These are phyloP conservation scores for Margaritispora aquatica DNA, from an alignment of 495 filamentous ascomycete genomes.

Conservation along the genomic window DNA sequence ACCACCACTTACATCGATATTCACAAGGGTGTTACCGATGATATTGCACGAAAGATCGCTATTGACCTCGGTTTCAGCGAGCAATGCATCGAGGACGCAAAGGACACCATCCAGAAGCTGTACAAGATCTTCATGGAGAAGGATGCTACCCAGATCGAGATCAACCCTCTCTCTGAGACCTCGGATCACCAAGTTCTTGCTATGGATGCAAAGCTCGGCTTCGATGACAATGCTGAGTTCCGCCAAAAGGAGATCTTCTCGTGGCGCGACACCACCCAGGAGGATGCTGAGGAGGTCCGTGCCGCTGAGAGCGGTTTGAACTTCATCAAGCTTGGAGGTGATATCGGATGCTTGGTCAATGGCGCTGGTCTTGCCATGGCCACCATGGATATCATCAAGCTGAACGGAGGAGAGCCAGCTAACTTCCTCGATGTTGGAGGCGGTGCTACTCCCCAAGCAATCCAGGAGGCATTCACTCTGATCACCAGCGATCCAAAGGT, in stretches of 20 bases:
- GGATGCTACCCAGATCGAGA: constrained; percentile 98
- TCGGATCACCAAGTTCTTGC: constrained; percentile 94
- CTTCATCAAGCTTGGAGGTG: constrained; percentile 99
- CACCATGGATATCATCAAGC: constrained; percentile 99
- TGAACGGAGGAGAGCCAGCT: constrained; percentile 91
- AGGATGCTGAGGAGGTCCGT: constrained; percentile 95
- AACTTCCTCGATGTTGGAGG: constrained; percentile 99
- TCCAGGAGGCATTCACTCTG: constrained; percentile 94
- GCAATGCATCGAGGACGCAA: constrained; percentile 92
- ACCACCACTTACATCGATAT: constrained; percentile 89
- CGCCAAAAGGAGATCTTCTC: constrained; percentile 92
- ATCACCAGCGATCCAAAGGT: constrained; percentile 99
- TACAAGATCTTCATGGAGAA: constrained; percentile 98
- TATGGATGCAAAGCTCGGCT: constrained; percentile 97
- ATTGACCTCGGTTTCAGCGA: constrained; percentile 92
- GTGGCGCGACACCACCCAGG: constrained; percentile 90
- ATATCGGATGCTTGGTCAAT: constrained; percentile 98
- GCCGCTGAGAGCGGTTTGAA: constrained; percentile 90
- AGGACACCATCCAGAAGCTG: constrained; percentile 93
- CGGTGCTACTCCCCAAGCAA: constrained; percentile 92
- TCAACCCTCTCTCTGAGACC: constrained; percentile 96
- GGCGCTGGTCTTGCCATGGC: constrained; percentile 99
- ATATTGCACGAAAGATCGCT: constrained; percentile 85
- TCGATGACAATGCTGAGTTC: constrained; percentile 98
- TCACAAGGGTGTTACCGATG: constrained; percentile 89